Evolutionary conservation across 345 rosid species (phyloP).

Genomic region (Salix dunnii): DNA sequence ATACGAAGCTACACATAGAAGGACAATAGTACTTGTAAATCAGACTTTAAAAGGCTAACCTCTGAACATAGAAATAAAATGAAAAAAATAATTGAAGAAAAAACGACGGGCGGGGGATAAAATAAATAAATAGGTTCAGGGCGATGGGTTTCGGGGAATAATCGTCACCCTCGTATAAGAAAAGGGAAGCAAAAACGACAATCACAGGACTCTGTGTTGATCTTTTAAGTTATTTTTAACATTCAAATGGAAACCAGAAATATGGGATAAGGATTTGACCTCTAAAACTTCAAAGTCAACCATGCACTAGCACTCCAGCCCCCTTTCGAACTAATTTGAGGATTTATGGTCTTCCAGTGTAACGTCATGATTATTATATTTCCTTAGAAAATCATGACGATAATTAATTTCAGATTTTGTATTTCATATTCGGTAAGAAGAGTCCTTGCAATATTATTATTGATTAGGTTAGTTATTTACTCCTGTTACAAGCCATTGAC

Average conservation of each 20-base stretch:
- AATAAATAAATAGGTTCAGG: too few relatives aligned
- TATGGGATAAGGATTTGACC: neutral
- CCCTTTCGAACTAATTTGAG: neutral
- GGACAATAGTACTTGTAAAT: too few relatives aligned
- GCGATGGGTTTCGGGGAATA: too few relatives aligned
- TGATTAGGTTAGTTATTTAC: neutral
- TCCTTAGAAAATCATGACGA: neutral
- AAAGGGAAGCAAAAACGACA: too few relatives aligned
- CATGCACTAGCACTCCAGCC: neutral
- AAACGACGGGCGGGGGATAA: too few relatives aligned
- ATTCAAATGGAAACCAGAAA: neutral
- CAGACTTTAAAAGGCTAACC: too few relatives aligned
- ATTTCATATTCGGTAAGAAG: neutral
- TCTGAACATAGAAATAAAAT: too few relatives aligned
- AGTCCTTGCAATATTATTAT: neutral
- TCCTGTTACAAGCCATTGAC: conserved; percentile 6
- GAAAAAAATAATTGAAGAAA: too few relatives aligned
- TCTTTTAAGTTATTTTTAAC: neutral
- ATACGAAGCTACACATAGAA: too few relatives aligned
- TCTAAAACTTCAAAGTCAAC: neutral
- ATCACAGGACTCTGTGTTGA: neutral
- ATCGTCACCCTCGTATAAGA: too few relatives aligned
- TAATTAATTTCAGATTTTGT: neutral
- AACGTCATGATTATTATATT: neutral
- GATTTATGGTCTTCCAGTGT: neutral